These are phyloP conservation scores for Ichthyophonus hoferi DNA, from an alignment of 208 protist genomes.

Conservation along the genomic window DNA sequence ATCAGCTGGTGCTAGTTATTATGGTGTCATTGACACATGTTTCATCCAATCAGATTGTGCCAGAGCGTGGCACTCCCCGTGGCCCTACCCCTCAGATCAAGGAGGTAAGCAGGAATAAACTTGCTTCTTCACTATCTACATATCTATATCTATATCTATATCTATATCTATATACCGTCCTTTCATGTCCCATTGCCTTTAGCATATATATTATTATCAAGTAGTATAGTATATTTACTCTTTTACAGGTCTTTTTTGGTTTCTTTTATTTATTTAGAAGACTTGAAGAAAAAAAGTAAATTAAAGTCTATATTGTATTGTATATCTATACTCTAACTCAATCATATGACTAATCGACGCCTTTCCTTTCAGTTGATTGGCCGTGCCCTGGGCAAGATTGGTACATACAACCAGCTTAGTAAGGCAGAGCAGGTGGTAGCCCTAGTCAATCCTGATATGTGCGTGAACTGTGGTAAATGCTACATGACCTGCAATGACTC, in stretches of 20 bases:
- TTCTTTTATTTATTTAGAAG: neutral
- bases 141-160: neutral
- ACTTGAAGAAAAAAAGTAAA: neutral
- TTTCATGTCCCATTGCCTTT: neutral
- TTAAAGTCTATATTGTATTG: neutral
- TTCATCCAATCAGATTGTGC: no score
- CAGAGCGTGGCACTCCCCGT: no score
- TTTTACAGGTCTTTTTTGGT: neutral
- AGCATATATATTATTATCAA: neutral
- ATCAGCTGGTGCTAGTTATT: no score
- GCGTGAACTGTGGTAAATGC: conserved; percentile 79
- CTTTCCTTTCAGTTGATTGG: conserved; percentile 37
- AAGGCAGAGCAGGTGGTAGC: conserved; percentile 68
- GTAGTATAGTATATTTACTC: neutral
- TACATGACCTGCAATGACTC: conserved; percentile 76
- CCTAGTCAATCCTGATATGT: conserved; percentile 70
- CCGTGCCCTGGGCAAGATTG: conserved; percentile 56
- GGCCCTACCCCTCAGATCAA: no score
- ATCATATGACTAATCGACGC: neutral
- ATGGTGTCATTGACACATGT: no score
- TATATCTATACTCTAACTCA: neutral
- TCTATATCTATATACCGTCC: neutral
- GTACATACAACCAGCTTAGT: conserved; percentile 58
- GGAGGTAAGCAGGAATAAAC: neutral
- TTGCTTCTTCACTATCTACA: neutral